Base-by-base conservation (phyloP, 1,139 yeast species). In the Geotrichum cucujoidarum region DNA sequence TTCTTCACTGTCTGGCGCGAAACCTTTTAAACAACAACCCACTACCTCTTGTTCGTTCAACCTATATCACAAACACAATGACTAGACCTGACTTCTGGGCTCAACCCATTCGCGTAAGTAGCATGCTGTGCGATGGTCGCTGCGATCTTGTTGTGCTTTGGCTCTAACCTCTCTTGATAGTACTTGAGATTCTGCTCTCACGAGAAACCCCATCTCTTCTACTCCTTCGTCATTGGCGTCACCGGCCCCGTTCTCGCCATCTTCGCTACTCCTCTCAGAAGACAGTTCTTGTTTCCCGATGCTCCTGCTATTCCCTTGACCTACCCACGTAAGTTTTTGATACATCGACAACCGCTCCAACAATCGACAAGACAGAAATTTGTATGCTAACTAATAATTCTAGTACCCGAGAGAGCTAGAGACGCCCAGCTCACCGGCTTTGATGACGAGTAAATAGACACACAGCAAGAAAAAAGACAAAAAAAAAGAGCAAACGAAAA, bases 141-240 rank as follows among this genome's bases (percentile, higher is more conserved):
- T 14, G 14, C 32, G 7, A 17, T n/a, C n/a, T n/a, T n/a, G n/a
- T n/a, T 27, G 14, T 13, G 16, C 14, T 25, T n/a, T 16, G 18
- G 10, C 20, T 14, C 36, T 29, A 29, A 30, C 33, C 16, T 16
- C 29, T 13, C 13, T 14, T 20, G 21, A 25, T 70, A 83, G 87
- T 85, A 88, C 84, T 68, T 81, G 54, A 83, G 90, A 66, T 84
- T 80, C 68, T 83, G 82, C 59, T 85, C 92, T 36, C 87, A 84
- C 69, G 80, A 80, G 57, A 80, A 80, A 64, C 95, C 95, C 47
- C 89, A 84, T 65, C 73, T 84, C 58, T 83, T 84, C 67, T 81
- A 75, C 64, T 74, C 92, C n/a, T 75, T 80, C 24, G 73, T 74
- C 35, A 72, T 85, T 58, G 95, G 90, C 10, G 66, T 79, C 43